Base-by-base conservation (phyloP, 2,329 filamentous ascomycete genomes). In the Cercospora janseana region DNA sequence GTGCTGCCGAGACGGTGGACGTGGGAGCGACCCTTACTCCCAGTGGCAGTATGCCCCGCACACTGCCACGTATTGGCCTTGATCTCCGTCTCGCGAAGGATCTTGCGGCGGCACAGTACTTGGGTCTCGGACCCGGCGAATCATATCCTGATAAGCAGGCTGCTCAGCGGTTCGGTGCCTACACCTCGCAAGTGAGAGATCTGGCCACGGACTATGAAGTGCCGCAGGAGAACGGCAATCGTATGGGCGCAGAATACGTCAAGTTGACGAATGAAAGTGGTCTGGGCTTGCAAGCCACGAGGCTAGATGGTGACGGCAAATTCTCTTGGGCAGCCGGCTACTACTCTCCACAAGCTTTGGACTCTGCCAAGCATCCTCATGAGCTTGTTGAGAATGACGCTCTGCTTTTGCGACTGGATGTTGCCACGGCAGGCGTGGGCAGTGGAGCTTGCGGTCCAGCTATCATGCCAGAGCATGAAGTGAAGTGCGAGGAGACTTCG, bases 151-250 rank as follows among this genome's bases (percentile, higher is more conserved):
- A 87, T 68, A 83, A 79, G 66, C 83, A 85, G 51, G 58, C 69
- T 7, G 75, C 79, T 2, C 79, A 83, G 58, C 70, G 69, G 3
- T 60, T 80, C 0, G 81, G 79, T 1, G 70, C 79, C 31, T 81
- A 72, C 65, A 63, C 61, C 0, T 59, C 64, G n/a, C 58, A 59
- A 1, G 67, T 82, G 1, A 69, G 71, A 0, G 73, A 76, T 0
- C 70, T 86, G 24, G 75, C 78, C 56, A 75, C 75, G 0, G 70
- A 74, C 1, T 86, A 86, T 62, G 83, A 87, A 16, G 79, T 81
- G 10, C 83, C 83, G 0, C 83, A 87, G 63, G 83, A 87, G 60
- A 79, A 77, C 32, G 81, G 81, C 1, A 87, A 86, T 62, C 72
- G 79, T 15, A 78, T 78, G 53, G 79, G 79, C 26, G 78, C 78